Percentiles rank a stretch among this genome's conserved stretches.
Evolutionary conservation across 768 basidiomycete species (phyloP).

Genomic region (Agaricus subrufescens): DNA sequence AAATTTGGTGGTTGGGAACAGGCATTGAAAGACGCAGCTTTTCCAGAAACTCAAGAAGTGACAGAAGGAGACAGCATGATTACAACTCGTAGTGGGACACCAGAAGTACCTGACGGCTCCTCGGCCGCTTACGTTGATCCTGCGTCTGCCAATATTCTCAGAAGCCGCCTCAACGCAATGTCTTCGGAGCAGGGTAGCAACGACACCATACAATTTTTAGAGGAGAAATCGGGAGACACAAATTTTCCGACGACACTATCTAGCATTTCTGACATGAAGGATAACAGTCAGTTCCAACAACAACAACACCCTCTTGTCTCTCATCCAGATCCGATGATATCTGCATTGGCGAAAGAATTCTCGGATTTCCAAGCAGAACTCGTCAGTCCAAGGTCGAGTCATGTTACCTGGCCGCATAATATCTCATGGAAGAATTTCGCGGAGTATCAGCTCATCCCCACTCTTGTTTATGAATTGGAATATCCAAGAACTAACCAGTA

Average conservation of each 20-base stretch:
- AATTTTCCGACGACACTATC: neutral
- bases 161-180: constrained; percentile 50
- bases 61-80: constrained; percentile 21
- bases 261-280: constrained; percentile 3
- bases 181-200: constrained; percentile 22
- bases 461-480: constrained; percentile 93
- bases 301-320: constrained; percentile 47
- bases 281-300: constrained; percentile 11
- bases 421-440: constrained; percentile 78
- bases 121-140: constrained; percentile 52
- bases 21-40: constrained; percentile 48
- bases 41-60: constrained; percentile 24
- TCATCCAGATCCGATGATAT: constrained; percentile 63
- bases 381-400: constrained; percentile 59
- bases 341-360: constrained; percentile 69
- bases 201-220: constrained; percentile 7
- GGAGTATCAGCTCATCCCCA: constrained; percentile 84
- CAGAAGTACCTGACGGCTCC: constrained; percentile 36
- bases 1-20: constrained; percentile 64
- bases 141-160: constrained; percentile 45
- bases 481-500: constrained; percentile 88
- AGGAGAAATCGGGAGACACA: neutral
- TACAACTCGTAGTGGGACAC: constrained; percentile 36
- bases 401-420: constrained; percentile 80
- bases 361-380: constrained; percentile 76